phyloP scores from a whole-genome alignment of 495 filamentous ascomycete genomes.

The Chaetomidium leptoderma region DNA sequence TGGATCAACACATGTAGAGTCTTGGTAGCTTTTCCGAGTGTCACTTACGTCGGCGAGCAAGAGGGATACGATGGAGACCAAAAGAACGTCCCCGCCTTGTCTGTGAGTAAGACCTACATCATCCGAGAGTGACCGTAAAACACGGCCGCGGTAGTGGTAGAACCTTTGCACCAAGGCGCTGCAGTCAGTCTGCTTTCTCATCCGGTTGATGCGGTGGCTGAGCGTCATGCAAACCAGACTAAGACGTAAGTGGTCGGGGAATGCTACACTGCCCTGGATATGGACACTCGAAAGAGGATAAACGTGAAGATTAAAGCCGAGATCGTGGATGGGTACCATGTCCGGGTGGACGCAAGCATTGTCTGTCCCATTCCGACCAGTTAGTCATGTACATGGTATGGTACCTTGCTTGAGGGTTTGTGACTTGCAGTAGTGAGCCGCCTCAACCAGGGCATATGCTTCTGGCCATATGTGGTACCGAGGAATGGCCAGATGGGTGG shows the following conservation, averaged over 20 bases:
- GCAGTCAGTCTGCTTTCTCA: neutral
- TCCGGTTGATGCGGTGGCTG: constrained; percentile 35
- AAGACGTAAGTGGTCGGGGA: constrained; percentile 29
- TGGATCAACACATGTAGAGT: neutral
- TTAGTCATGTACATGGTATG: too few relatives aligned
- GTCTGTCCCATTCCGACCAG: constrained; percentile 24
- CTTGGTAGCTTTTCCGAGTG: neutral
- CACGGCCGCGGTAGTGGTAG: constrained; percentile 32
- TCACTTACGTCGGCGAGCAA: constrained; percentile 26
- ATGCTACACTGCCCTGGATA: neutral
- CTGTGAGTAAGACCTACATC: constrained; percentile 14
- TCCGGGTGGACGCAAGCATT: constrained; percentile 33
- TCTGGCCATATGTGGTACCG: neutral
- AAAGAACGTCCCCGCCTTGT: constrained; percentile 23
- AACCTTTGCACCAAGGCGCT: constrained; percentile 25
- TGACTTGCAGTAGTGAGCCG: constrained; percentile 9
- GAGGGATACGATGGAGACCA: constrained; percentile 29
- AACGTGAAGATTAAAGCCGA: constrained; percentile 27
- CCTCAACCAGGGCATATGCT: neutral
- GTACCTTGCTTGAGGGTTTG: too few relatives aligned
- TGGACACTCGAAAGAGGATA: neutral
- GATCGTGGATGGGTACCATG: too few relatives aligned
- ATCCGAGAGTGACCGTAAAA: constrained; percentile 33
- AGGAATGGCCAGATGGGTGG: too few relatives aligned
- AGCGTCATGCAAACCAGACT: constrained; percentile 35